These are phyloP conservation scores for Cystofilobasidium bisporidii DNA, from an alignment of 768 basidiomycete species.

Conservation along the genomic window DNA sequence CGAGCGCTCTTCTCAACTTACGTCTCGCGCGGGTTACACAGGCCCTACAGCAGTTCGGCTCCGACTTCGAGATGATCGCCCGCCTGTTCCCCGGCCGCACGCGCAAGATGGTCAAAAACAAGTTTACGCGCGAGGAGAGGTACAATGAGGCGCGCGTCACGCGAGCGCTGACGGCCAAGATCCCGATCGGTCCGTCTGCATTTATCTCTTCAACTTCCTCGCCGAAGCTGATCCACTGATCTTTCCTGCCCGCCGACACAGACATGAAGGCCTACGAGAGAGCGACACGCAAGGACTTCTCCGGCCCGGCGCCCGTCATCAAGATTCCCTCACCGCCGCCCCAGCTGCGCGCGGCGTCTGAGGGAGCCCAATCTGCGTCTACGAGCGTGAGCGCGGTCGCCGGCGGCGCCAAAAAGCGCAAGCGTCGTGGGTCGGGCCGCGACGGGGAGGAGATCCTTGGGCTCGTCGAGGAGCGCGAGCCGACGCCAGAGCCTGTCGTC, in stretches of 20 bases:
- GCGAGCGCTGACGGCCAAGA: conserved; percentile 61
- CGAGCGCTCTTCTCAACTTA: neutral
- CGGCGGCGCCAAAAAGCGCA: conserved; percentile 7
- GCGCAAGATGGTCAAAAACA: conserved; percentile 81
- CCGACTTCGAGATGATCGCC: conserved; percentile 87
- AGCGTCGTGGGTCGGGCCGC: neutral
- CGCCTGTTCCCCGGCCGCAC: conserved; percentile 74
- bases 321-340: conserved; percentile 5
- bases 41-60: conserved; percentile 83
- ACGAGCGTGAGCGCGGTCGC: neutral
- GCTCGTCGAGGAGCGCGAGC: conserved; percentile 4
- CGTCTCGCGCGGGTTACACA: conserved; percentile 36
- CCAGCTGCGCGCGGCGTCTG: neutral
- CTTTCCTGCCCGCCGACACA: neutral
- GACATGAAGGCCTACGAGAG: conserved; percentile 21
- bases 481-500: conserved; percentile 4
- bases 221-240: neutral
- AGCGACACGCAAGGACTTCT: conserved; percentile 23
- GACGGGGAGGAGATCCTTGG: conserved; percentile 27
- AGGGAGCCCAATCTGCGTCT: neutral
- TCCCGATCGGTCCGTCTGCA: conserved; percentile 16
- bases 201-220: neutral
- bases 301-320: conserved; percentile 21
- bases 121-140: conserved; percentile 83
- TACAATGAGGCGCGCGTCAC: conserved; percentile 67